Evolutionary conservation across 140 eudicot species (phyloP).

Genomic region (Flaveria floridana): DNA sequence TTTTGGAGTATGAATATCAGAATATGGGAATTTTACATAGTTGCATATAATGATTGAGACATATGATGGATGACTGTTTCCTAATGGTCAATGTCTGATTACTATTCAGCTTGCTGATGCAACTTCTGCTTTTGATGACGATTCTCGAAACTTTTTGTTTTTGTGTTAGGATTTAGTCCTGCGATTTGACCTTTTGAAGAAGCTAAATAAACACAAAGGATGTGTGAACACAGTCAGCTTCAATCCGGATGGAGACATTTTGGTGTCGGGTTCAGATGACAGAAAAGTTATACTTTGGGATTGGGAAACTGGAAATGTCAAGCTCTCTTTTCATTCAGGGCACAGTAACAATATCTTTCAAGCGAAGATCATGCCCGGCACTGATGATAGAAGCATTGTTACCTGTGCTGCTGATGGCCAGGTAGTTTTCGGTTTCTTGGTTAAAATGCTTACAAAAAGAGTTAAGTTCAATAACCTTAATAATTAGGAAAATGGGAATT

Average conservation of each 20-base stretch:
- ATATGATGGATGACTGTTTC: neutral
- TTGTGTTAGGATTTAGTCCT: conserved; percentile 74
- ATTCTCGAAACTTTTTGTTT: neutral
- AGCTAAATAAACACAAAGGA: conserved; percentile 79
- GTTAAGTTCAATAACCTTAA: neutral
- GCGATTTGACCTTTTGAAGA: conserved; percentile 54
- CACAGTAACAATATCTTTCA: conserved; percentile 77
- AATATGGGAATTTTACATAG: neutral
- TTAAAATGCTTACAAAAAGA: neutral
- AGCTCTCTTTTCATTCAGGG: conserved; percentile 71
- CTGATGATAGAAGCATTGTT: conserved; percentile 77
- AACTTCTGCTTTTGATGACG: conserved; percentile 5
- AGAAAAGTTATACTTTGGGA: conserved; percentile 80
- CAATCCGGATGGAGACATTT: conserved; percentile 64
- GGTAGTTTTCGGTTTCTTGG: conserved; percentile 39
- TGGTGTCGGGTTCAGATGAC: conserved; percentile 89
- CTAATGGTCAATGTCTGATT: neutral
- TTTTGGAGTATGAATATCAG: neutral
- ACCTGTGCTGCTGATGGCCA: conserved; percentile 97
- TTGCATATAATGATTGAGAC: neutral
- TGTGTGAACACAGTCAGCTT: conserved; percentile 92
- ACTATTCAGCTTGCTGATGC: neutral
- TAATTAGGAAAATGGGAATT: neutral
- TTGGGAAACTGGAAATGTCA: conserved; percentile 69
- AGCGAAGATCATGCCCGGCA: conserved; percentile 82